Percentiles rank a stretch among this genome's conserved stretches.
These are phyloP conservation scores for Fraxinus cuspidata DNA, from an alignment of 257 asterid species.

Conservation along the genomic window DNA sequence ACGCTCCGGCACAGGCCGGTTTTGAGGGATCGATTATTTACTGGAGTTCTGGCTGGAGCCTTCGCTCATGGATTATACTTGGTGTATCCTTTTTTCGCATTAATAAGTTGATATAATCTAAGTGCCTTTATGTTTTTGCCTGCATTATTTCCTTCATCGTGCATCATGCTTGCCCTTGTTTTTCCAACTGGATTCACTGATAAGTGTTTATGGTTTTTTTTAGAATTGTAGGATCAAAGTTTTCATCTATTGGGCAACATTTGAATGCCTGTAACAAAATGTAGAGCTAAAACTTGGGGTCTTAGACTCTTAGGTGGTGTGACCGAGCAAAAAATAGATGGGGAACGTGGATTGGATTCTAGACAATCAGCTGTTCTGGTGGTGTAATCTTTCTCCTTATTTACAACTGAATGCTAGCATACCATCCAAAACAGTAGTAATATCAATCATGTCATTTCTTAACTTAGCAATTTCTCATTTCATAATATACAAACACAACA, in stretches of 20 bases:
- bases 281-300: background rate
- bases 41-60: constrained; percentile 77
- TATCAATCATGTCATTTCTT: background rate
- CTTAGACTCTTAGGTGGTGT: background rate
- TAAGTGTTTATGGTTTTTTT: background rate
- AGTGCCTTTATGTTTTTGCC: background rate
- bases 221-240: background rate
- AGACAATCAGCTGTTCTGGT: background rate
- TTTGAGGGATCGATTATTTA: constrained; percentile 74
- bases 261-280: background rate
- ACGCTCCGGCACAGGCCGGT: constrained; percentile 67
- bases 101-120: background rate
- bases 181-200: background rate
- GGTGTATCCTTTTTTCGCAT: constrained; percentile 52
- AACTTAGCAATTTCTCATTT: background rate
- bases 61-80: constrained; percentile 73
- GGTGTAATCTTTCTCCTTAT: background rate
- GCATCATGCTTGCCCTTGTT: background rate
- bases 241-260: background rate
- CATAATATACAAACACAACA: background rate
- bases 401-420: background rate
- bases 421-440: background rate
- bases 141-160: background rate
- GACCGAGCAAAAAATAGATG: background rate
- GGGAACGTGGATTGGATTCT: background rate